phyloP scores from a whole-genome alignment of 768 basidiomycete genomes.

The Amanita phalloides region DNA sequence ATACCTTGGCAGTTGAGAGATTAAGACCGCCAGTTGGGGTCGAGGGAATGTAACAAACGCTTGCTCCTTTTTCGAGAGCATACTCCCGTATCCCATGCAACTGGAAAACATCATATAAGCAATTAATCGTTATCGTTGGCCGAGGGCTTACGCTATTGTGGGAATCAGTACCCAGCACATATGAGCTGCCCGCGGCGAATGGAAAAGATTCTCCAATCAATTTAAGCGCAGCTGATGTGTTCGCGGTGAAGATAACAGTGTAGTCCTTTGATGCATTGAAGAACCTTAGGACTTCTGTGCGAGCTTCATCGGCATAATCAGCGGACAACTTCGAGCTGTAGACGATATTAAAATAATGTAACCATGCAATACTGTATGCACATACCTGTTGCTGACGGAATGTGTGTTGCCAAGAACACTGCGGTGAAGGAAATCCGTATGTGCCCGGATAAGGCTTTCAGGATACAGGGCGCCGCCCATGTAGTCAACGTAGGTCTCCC shows the following conservation, averaged over 20 bases:
- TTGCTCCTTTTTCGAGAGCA: slow-evolving; percentile 43
- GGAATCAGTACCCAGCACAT: slow-evolving; percentile 66
- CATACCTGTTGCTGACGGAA: slow-evolving; percentile 69
- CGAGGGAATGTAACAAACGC: slow-evolving; percentile 54
- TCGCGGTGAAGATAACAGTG: slow-evolving; percentile 74
- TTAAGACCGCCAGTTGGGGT: slow-evolving; percentile 59
- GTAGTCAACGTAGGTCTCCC: slow-evolving; percentile 77
- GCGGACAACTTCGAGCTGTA: slow-evolving; percentile 62
- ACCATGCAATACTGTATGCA: background rate
- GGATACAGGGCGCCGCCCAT: slow-evolving; percentile 82
- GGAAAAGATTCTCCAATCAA: slow-evolving; percentile 77
- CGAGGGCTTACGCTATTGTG: slow-evolving; percentile 58
- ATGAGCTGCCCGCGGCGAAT: slow-evolving; percentile 44
- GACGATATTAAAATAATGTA: slow-evolving; percentile 7
- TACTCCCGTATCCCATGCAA: slow-evolving; percentile 70
- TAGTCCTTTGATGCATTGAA: slow-evolving; percentile 70
- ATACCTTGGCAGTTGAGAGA: slow-evolving; percentile 46
- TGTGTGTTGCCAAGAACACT: slow-evolving; percentile 77
- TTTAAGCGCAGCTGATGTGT: slow-evolving; percentile 72
- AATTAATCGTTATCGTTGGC: background rate
- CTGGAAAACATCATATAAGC: slow-evolving; percentile 11
- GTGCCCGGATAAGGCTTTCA: slow-evolving; percentile 61
- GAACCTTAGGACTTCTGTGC: slow-evolving; percentile 63
- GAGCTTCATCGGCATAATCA: slow-evolving; percentile 55
- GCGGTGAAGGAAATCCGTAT: slow-evolving; percentile 55